phyloP scores from a whole-genome alignment of 2,329 filamentous ascomycete genomes.

The Pochonia chlamydosporia region DNA sequence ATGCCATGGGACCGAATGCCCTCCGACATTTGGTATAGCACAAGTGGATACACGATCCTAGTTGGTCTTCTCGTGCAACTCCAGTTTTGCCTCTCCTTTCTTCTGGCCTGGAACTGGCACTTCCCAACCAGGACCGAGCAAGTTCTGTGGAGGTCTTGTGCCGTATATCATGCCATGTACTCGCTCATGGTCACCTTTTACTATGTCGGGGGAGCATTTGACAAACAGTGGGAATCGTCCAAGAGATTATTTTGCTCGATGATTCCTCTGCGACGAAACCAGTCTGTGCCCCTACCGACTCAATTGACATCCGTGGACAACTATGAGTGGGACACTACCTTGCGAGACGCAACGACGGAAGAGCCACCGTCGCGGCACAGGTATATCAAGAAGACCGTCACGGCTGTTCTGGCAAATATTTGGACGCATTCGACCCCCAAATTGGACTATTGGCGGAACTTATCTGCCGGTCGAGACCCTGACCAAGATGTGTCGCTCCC shows the following conservation, averaged over 20 bases:
- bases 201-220: neutral
- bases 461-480: neutral
- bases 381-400: neutral
- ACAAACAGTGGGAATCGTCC: no score
- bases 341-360: no score
- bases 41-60: constrained; percentile 5
- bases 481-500: neutral
- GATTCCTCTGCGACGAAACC: no score
- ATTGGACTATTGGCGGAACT: neutral
- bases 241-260: no score
- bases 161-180: constrained; percentile 10
- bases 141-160: constrained; percentile 16
- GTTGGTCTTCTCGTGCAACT: constrained; percentile 10
- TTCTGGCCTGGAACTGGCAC: constrained; percentile 20
- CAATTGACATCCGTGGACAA: no score
- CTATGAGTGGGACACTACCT: no score
- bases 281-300: no score
- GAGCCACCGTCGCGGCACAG: no score
- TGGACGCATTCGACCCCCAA: neutral
- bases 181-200: neutral
- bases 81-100: constrained; percentile 12
- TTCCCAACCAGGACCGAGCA: constrained; percentile 17
- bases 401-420: neutral
- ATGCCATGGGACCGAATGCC: constrained; percentile 18
- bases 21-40: constrained; percentile 14